A percentile compares a stretch with the other conserved stretches of the same genome.
Conservation (phyloP, 345 rosid genomes). For the Odontarrhena argentea region DNA sequence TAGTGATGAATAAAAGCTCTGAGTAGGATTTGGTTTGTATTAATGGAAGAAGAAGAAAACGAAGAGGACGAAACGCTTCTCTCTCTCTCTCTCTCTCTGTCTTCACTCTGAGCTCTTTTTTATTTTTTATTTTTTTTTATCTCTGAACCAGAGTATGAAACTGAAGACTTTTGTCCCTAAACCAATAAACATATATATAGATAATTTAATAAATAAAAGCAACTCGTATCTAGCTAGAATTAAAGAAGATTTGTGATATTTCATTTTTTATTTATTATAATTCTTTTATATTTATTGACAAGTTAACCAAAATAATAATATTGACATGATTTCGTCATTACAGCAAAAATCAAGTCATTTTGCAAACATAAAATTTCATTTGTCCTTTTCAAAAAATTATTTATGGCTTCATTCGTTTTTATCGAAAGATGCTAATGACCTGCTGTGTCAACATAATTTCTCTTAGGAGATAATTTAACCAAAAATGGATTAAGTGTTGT, state of each 20-base stretch:
- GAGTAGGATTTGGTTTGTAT: conserved; percentile 36
- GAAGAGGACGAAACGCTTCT: conserved; percentile 44
- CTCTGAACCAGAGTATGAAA: conserved; percentile 34
- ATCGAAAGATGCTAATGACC: conserved; percentile 5
- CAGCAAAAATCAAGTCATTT: conserved; percentile 14
- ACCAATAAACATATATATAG: neutral
- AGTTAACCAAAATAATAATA: neutral
- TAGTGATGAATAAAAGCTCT: conserved; percentile 27
- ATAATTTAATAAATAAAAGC: neutral
- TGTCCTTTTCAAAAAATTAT: neutral
- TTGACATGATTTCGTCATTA: conserved; percentile 15
- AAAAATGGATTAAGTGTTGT: conserved; percentile 17
- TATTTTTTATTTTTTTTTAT: conserved; percentile 13
- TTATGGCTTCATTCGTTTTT: conserved; percentile 15
- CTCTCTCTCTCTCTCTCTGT: conserved; percentile 27
- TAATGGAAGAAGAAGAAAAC: conserved; percentile 40
- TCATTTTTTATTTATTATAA: neutral
- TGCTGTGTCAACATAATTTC: conserved; percentile 3
- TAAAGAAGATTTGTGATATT: conserved; percentile 17
- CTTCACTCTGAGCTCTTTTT: conserved; percentile 28
- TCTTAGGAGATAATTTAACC: conserved; percentile 19
- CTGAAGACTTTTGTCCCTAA: conserved; percentile 36
- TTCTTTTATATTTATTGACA: neutral
- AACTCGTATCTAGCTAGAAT: conserved; percentile 24
- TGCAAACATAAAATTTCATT: conserved; percentile 17